phyloP scores from a whole-genome alignment of 371 early-diverging fungal genomes.

The Apophysomyces ossiformis region DNA sequence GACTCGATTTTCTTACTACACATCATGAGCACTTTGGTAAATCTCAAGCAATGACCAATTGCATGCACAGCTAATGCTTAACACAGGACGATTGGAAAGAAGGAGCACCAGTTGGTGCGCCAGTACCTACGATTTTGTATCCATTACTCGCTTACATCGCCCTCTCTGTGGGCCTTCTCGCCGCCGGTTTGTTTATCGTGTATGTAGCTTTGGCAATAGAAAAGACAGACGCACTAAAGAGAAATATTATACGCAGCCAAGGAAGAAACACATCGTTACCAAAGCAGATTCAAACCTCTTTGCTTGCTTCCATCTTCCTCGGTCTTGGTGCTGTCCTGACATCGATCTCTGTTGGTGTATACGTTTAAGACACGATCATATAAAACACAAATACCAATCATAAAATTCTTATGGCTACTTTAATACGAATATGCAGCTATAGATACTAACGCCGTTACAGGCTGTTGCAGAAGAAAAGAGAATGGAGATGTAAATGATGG shows the following conservation, averaged over 20 bases:
- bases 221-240: background rate
- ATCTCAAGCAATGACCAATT: background rate
- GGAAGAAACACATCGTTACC: constrained; percentile 39
- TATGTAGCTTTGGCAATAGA: constrained; percentile 21
- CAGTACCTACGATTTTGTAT: constrained; percentile 35
- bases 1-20: background rate
- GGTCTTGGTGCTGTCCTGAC: constrained; percentile 53
- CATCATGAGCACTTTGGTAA: constrained; percentile 7
- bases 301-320: constrained; percentile 46
- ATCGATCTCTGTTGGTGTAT: constrained; percentile 52
- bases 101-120: constrained; percentile 31
- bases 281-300: constrained; percentile 43
- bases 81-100: constrained; percentile 21
- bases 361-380: constrained; percentile 34
- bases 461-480: background rate
- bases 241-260: constrained; percentile 27
- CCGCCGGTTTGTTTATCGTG: constrained; percentile 47
- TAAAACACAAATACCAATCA: background rate
- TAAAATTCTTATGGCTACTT: no score
- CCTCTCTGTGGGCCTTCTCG: constrained; percentile 35
- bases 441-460: background rate
- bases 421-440: no score
- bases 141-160: constrained; percentile 36
- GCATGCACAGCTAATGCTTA: background rate
- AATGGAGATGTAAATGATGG: background rate